Percentiles rank a stretch among this genome's conserved stretches.
Conservation (phyloP, 257 asterid species). For the Penstemon barbatus region DNA sequence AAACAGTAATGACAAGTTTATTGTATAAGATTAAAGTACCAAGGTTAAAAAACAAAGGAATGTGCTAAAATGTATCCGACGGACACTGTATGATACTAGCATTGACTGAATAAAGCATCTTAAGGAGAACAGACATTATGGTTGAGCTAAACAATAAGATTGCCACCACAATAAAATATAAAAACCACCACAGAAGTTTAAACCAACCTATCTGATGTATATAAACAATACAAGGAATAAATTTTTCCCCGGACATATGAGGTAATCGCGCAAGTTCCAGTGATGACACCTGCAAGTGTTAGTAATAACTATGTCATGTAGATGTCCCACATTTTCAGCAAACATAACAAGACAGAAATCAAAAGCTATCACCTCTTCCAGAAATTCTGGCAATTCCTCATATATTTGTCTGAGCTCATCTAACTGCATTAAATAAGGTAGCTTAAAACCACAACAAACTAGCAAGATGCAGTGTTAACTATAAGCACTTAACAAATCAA, state of each 20-base stretch:
- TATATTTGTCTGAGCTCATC: conserved; percentile 98
- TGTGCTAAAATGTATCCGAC: conserved; percentile 10
- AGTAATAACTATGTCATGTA: conserved; percentile 32
- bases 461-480: conserved; percentile 15
- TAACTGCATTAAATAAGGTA: conserved; percentile 57
- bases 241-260: conserved; percentile 54
- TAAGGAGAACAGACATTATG: neutral
- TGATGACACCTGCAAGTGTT: conserved; percentile 67
- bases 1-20: conserved; percentile 12
- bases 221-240: conserved; percentile 76
- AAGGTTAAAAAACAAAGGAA: conserved; percentile 13
- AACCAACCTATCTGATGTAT: conserved; percentile 87
- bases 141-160: conserved; percentile 1
- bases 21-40: neutral
- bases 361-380: conserved; percentile 75
- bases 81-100: neutral
- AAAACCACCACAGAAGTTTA: conserved; percentile 26
- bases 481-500: conserved; percentile 13
- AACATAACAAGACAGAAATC: conserved; percentile 30
- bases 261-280: conserved; percentile 90
- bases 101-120: conserved; percentile 16
- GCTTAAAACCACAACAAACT: conserved; percentile 30
- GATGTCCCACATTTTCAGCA: conserved; percentile 25
- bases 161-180: conserved; percentile 14
- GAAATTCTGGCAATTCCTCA: conserved; percentile 91